Evolutionary conservation across 1,284 basidiomycete genomes (phyloP).

Genomic region (Irpex lacteus): DNA sequence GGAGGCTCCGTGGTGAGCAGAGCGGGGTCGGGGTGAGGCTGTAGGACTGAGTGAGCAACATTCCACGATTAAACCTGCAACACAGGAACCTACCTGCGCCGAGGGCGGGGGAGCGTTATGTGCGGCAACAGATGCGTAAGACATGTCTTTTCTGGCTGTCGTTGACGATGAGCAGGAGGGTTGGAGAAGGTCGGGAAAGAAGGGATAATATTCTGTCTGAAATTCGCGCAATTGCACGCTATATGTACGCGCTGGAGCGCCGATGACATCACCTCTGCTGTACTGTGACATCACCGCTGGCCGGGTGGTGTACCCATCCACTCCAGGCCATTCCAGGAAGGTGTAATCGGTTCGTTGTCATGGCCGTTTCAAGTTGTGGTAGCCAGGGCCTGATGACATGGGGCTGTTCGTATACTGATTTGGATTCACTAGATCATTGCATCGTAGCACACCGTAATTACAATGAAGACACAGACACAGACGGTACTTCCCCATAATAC

Average conservation of each 20-base stretch:
- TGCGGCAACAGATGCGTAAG: constrained; percentile 65
- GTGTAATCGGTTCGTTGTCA: not conserved
- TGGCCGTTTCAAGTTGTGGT: not conserved
- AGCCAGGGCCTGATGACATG: too few species aligned
- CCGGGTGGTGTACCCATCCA: not conserved
- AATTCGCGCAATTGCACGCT: not conserved
- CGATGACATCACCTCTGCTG: not conserved
- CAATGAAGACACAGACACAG: too few species aligned
- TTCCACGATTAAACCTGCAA: not conserved
- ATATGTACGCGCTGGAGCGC: not conserved
- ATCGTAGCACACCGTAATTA: too few species aligned
- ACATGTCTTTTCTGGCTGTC: constrained; percentile 39
- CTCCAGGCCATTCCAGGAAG: not conserved
- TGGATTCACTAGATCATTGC: too few species aligned
- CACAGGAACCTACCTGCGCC: constrained; percentile 35
- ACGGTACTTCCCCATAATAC: too few species aligned
- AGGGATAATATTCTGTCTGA: not conserved
- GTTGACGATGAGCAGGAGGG: not conserved
- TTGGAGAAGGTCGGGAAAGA: not conserved
- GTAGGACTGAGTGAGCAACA: constrained; percentile 13
- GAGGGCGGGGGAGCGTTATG: constrained; percentile 50
- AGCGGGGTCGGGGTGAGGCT: constrained; percentile 61
- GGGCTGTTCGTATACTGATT: too few species aligned
- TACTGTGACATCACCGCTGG: not conserved
- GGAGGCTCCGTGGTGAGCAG: constrained; percentile 57